Percentiles rank a stretch among this genome's conserved stretches.
These are phyloP conservation scores for Taphrina communis DNA, from an alignment of 1,139 yeast species.

Conservation along the genomic window DNA sequence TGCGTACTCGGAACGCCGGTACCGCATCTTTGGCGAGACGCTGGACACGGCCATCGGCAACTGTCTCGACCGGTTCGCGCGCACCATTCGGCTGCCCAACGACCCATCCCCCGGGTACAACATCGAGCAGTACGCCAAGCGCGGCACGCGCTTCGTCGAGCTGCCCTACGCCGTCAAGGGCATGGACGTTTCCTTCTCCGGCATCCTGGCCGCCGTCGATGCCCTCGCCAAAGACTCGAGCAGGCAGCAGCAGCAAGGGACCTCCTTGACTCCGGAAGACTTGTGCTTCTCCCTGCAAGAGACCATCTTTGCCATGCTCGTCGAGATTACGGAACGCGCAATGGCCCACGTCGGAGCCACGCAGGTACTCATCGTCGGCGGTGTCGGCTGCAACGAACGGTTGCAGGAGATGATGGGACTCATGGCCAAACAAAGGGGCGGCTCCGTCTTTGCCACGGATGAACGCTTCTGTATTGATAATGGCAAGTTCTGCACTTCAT, in stretches of 20 bases:
- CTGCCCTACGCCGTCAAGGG: conserved; percentile 97
- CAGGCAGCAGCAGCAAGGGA: conserved; percentile 46
- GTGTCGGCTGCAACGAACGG: conserved; percentile 92
- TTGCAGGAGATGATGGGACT: conserved; percentile 93
- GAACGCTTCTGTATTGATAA: conserved; percentile 59
- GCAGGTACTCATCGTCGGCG: conserved; percentile 94
- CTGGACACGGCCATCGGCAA: conserved; percentile 96
- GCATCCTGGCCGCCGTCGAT: conserved; percentile 85
- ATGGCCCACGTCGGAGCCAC: conserved; percentile 94
- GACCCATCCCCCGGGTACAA: conserved; percentile 98
- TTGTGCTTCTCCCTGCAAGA: conserved; percentile 93
- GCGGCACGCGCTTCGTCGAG: conserved; percentile 69
- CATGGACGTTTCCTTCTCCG: conserved; percentile 97
- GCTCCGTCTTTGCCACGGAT: conserved; percentile 89
- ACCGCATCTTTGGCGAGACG: conserved; percentile 96
- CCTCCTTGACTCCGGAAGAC: conserved; percentile 74
- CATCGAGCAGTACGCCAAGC: conserved; percentile 89
- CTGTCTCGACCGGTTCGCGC: conserved; percentile 92
- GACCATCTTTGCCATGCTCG: conserved; percentile 90
- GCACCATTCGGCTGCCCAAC: conserved; percentile 84
- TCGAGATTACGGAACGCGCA: conserved; percentile 96
- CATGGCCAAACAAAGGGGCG: conserved; percentile 90
- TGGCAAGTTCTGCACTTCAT: conserved; percentile 5
- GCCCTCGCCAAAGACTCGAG: conserved; percentile 69
- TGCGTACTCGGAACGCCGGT: conserved; percentile 85